Evolutionary conservation across 2,329 filamentous ascomycete genomes (phyloP).

Genomic region (Tolypocladium pustulatum): DNA sequence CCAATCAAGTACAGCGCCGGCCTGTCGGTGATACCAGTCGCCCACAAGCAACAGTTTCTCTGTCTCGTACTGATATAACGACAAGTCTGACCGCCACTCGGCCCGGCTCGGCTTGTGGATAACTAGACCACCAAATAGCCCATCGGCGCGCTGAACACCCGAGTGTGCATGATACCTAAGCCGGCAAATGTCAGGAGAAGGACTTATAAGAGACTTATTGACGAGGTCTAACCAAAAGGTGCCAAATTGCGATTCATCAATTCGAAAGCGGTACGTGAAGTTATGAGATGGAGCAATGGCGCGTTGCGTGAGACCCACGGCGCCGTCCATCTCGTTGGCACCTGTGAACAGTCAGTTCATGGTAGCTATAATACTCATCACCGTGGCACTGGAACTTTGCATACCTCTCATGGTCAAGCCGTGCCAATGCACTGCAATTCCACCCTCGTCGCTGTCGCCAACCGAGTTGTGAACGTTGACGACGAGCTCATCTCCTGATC

Average conservation of each 20-base stretch:
- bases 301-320: constrained; percentile 50
- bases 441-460: constrained; percentile 2
- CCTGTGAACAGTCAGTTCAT: constrained; percentile 14
- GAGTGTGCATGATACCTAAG: constrained; percentile 52
- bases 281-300: constrained; percentile 42
- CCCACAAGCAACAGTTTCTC: constrained; percentile 24
- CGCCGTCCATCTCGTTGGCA: constrained; percentile 50
- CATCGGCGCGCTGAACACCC: constrained; percentile 29
- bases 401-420: constrained; percentile 51
- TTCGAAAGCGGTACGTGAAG: constrained; percentile 45
- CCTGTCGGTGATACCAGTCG: constrained; percentile 27
- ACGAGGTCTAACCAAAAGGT: constrained; percentile 48
- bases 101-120: constrained; percentile 23
- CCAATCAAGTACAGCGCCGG: constrained; percentile 14
- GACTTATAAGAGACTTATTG: constrained; percentile 17
- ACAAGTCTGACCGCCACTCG: constrained; percentile 10
- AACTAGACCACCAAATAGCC: constrained; percentile 14
- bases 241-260: constrained; percentile 39
- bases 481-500: constrained; percentile 29
- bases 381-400: constrained; percentile 16
- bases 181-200: not conserved
- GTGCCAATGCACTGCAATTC: constrained; percentile 56
- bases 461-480: constrained; percentile 29
- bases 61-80: constrained; percentile 17
- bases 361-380: not conserved